phyloP scores from a whole-genome alignment of 73 alveolate genomes.

The Uronychia binucleata region DNA sequence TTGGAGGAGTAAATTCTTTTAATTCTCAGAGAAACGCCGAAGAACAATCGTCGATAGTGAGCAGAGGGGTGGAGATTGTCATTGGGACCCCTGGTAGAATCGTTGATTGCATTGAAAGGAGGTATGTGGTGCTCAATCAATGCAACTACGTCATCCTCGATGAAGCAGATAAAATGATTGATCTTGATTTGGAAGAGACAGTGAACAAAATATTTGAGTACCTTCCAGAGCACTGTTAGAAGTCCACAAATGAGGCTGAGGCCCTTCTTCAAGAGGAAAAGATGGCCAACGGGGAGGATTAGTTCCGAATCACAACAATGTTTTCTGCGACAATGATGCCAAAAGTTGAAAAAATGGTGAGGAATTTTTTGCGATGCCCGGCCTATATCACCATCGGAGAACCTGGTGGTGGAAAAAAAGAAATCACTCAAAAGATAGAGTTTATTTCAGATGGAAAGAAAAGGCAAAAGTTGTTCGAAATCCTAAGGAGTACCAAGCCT shows the following conservation, averaged over 20 bases:
- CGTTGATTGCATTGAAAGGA: constrained; percentile 89
- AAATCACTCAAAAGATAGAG: constrained; percentile 65
- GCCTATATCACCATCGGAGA: constrained; percentile 75
- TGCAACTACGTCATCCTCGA: constrained; percentile 87
- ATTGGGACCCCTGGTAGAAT: constrained; percentile 99
- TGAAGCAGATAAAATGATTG: constrained; percentile 96
- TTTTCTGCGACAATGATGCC: constrained; percentile 85
- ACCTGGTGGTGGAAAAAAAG: constrained; percentile 81
- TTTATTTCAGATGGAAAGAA: constrained; percentile 60
- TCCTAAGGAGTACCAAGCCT: constrained; percentile 52
- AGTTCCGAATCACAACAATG: constrained; percentile 37
- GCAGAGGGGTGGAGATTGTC: constrained; percentile 92
- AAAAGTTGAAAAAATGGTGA: constrained; percentile 66
- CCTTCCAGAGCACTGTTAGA: constrained; percentile 29
- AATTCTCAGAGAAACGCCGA: constrained; percentile 64
- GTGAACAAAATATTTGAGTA: constrained; percentile 72
- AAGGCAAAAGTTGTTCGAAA: constrained; percentile 41
- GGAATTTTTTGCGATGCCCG: constrained; percentile 55
- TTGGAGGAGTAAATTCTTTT: constrained; percentile 71
- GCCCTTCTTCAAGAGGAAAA: constrained; percentile 34
- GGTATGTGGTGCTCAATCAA: constrained; percentile 85
- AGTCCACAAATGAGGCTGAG: constrained; percentile 5
- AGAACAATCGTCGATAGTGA: constrained; percentile 82
- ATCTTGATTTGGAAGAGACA: constrained; percentile 90
- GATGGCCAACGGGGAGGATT: constrained; percentile 43